Conservation (phyloP, 257 asterid species). For the Nicotiana undulata region DNA sequence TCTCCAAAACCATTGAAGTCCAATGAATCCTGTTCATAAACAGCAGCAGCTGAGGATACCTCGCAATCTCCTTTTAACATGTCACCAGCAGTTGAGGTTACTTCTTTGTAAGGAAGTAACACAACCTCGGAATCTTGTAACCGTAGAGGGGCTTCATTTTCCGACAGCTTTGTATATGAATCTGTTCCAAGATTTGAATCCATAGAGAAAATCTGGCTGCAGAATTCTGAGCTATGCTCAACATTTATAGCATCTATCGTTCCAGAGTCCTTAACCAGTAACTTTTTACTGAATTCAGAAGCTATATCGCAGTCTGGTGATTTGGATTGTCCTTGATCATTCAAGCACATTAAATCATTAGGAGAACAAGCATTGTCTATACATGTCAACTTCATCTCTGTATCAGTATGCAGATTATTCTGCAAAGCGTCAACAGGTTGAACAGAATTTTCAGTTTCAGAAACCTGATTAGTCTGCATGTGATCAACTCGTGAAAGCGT, state of each 20-base stretch:
- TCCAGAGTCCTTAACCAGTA: slow-evolving; percentile 14
- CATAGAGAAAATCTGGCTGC: slow-evolving; percentile 18
- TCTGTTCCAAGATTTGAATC: slow-evolving; percentile 26
- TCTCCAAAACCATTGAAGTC: slow-evolving; percentile 67
- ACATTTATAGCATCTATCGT: slow-evolving; percentile 14
- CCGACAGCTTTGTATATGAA: slow-evolving; percentile 20
- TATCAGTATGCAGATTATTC: slow-evolving; percentile 18
- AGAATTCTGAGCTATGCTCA: slow-evolving; percentile 25
- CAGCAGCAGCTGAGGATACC: slow-evolving; percentile 21
- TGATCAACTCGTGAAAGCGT: slow-evolving; percentile 27
- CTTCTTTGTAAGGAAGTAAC: slow-evolving; percentile 48
- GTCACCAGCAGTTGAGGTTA: slow-evolving; percentile 24
- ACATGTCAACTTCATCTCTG: slow-evolving; percentile 16
- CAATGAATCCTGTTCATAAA: slow-evolving; percentile 34
- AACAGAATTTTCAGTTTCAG: slow-evolving; percentile 30
- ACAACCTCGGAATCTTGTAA: slow-evolving; percentile 36
- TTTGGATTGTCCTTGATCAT: slow-evolving; percentile 24
- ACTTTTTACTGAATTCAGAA: slow-evolving; percentile 19
- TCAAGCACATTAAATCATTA: slow-evolving; percentile 15
- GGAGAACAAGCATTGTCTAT: slow-evolving; percentile 12
- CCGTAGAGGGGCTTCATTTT: slow-evolving; percentile 32
- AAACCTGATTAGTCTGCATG: slow-evolving; percentile 21
- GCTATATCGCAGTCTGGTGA: slow-evolving; percentile 18
- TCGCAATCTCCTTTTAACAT: slow-evolving; percentile 22
- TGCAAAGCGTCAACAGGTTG: slow-evolving; percentile 19